Percentiles rank a stretch among this genome's conserved stretches.
These are phyloP conservation scores for Phialemoniopsis sp. DNA, from an alignment of 2,329 filamentous ascomycete species.

Conservation along the genomic window DNA sequence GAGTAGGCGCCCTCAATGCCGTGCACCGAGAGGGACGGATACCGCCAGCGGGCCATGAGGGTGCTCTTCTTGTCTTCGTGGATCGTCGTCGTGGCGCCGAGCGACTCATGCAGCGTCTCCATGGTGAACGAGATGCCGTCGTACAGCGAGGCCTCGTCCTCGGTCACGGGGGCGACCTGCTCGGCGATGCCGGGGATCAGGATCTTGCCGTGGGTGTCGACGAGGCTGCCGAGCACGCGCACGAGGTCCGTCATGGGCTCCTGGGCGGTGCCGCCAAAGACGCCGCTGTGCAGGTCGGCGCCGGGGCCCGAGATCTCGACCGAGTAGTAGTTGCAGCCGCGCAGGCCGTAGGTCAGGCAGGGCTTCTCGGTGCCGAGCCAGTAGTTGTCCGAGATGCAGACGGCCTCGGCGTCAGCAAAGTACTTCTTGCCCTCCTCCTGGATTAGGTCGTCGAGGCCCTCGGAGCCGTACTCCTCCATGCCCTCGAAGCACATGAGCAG, in stretches of 20 bases:
- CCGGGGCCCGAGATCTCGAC: conserved; percentile 86
- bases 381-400: conserved; percentile 99
- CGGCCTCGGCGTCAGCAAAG: conserved; percentile 92
- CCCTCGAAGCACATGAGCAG: conserved; percentile 99
- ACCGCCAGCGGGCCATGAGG: conserved; percentile 94
- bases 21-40: conserved; percentile 89
- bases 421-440: conserved; percentile 85
- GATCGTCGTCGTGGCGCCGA: conserved; percentile 86
- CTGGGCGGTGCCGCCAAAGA: conserved; percentile 93
- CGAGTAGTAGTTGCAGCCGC: conserved; percentile 97
- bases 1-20: conserved; percentile 95
- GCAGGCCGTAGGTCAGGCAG: conserved; percentile 93
- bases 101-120: conserved; percentile 87
- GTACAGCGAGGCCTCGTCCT: conserved; percentile 86
- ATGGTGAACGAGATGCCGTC: conserved; percentile 90
- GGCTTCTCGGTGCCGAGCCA: conserved; percentile 99
- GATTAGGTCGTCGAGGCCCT: conserved; percentile 94
- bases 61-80: conserved; percentile 85
- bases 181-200: conserved; percentile 91
- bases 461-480: conserved; percentile 98
- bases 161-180: conserved; percentile 82
- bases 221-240: conserved; percentile 74
- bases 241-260: conserved; percentile 98
- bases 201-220: conserved; percentile 89
- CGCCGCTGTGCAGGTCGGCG: conserved; percentile 92